phyloP scores from a whole-genome alignment of 2,329 filamentous ascomycete genomes.

The Thielaviopsis populi region DNA sequence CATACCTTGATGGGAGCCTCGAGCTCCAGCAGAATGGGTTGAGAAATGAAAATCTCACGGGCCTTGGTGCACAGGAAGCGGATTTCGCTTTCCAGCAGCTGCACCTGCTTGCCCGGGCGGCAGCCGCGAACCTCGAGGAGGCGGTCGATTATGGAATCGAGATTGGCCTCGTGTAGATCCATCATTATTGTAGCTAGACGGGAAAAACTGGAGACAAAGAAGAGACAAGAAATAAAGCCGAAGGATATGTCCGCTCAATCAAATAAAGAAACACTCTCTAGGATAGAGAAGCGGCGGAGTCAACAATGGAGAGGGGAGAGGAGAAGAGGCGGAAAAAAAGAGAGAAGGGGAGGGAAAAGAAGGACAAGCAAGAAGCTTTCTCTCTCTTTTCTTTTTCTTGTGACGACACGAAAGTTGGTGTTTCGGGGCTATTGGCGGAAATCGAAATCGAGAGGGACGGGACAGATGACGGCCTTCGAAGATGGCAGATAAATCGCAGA shows the following conservation, averaged over 20 bases:
- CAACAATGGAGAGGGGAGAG: background rate
- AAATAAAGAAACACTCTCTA: background rate
- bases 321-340: background rate
- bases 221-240: background rate
- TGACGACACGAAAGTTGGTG: background rate
- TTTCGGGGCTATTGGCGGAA: background rate
- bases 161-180: slow-evolving; percentile 75
- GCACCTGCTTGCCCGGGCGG: slow-evolving; percentile 95
- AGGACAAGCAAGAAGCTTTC: background rate
- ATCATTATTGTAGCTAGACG: slow-evolving; percentile 31
- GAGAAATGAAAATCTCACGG: slow-evolving; percentile 97
- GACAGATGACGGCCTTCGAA: too few relatives aligned
- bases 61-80: slow-evolving; percentile 96
- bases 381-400: background rate
- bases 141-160: slow-evolving; percentile 98
- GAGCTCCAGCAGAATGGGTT: slow-evolving; percentile 92
- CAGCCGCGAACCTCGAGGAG: slow-evolving; percentile 94
- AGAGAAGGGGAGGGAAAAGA: background rate
- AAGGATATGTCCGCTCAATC: slow-evolving; percentile 5
- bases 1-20: slow-evolving; percentile 97
- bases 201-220: slow-evolving; percentile 4
- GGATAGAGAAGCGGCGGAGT: slow-evolving; percentile 10
- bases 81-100: slow-evolving; percentile 91
- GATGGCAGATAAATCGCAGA: background rate
- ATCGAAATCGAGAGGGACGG: background rate